Evolutionary conservation across 257 asterid species (phyloP).

Genomic region (Echium plantagineum): DNA sequence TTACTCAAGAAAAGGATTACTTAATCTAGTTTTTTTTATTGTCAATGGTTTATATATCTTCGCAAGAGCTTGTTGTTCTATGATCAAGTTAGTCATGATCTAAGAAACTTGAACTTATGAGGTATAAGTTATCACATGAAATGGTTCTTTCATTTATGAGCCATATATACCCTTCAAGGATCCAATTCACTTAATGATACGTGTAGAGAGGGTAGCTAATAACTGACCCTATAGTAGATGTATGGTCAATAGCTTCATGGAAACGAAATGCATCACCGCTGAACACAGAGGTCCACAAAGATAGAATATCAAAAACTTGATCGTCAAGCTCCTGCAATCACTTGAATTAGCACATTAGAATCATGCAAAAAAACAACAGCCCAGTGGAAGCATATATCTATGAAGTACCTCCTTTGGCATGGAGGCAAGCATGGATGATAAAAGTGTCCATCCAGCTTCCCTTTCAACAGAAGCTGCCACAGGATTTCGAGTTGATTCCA

Average conservation of each 20-base stretch:
- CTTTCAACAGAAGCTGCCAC: constrained; percentile 66
- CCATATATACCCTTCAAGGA: not conserved
- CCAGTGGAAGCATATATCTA: constrained; percentile 7
- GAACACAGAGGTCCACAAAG: constrained; percentile 82
- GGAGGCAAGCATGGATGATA: constrained; percentile 82
- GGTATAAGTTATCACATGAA: not conserved
- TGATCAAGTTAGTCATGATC: not conserved
- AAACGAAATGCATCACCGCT: constrained; percentile 40
- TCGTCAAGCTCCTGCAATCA: constrained; percentile 78
- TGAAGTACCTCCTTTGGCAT: constrained; percentile 64
- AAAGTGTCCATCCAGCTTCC: constrained; percentile 96
- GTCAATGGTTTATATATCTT: not conserved
- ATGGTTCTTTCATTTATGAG: not conserved
- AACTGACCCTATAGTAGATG: constrained; percentile 64
- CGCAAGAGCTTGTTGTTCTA: not conserved
- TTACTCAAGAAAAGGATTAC: no score
- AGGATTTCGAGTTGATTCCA: constrained; percentile 65
- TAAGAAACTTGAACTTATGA: not conserved
- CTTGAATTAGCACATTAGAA: constrained; percentile 17
- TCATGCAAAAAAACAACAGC: constrained; percentile 9
- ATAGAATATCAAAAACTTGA: constrained; percentile 90
- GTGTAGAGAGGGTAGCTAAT: constrained; percentile 11
- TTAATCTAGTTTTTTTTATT: no score
- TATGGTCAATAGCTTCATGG: constrained; percentile 43
- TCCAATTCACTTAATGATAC: constrained; percentile 8